A percentile compares a stretch with the other conserved stretches of the same genome.
phyloP scores from a whole-genome alignment of 768 basidiomycete genomes.

The Mycena indigotica region DNA sequence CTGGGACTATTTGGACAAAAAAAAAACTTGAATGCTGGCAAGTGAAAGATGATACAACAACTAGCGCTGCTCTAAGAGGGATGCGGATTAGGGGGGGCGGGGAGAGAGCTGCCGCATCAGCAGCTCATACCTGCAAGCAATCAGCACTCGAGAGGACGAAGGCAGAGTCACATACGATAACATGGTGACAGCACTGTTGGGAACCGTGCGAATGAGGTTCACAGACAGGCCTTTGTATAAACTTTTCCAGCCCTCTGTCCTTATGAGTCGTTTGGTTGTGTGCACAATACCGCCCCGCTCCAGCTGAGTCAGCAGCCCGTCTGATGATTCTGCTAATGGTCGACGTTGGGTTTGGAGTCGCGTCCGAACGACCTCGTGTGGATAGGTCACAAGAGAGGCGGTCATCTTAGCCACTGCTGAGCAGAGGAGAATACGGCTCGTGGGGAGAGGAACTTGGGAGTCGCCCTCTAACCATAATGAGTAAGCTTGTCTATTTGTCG shows the following conservation, averaged over 20 bases:
- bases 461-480: constrained; percentile 50
- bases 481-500: neutral
- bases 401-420: constrained; percentile 96
- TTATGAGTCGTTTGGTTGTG: constrained; percentile 71
- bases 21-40: too few species aligned
- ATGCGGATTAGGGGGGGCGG: constrained; percentile 31
- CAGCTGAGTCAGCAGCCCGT: constrained; percentile 58
- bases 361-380: constrained; percentile 99
- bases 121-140: constrained; percentile 47
- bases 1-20: too few species aligned
- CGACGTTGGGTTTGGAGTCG: constrained; percentile 85
- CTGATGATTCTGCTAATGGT: constrained; percentile 62
- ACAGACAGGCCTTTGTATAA: constrained; percentile 94
- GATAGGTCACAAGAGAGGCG: constrained; percentile 93
- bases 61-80: neutral
- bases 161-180: constrained; percentile 66
- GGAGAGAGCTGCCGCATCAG: constrained; percentile 53
- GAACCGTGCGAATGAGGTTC: constrained; percentile 92
- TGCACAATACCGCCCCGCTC: constrained; percentile 65
- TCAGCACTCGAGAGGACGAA: neutral
- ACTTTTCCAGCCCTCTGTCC: constrained; percentile 84
- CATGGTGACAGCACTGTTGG: constrained; percentile 95
- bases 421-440: constrained; percentile 78
- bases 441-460: constrained; percentile 52
- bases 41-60: constrained; percentile 22